Evolutionary conservation across 306 rosid species (phyloP), one percentile per base, ranked within the genome.

Genomic region (Canavalia ensiformis): DNA sequence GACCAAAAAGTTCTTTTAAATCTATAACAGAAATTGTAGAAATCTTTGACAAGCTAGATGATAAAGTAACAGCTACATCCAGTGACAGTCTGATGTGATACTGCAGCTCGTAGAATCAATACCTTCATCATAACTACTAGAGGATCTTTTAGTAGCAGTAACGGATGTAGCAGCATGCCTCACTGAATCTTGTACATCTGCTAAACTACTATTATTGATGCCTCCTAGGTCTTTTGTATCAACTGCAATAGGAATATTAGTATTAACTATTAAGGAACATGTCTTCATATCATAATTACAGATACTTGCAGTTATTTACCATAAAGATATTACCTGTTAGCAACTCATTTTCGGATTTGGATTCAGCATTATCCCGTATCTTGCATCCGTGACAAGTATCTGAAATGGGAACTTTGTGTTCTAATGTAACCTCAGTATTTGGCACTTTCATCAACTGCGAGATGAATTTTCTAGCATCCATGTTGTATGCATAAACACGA

Each of bases 401-500:
- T 49, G 60, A 60, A 33, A 68, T 33, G 58, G 82, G 62, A 57
- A 55, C 74, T 55, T 82, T 52, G 13, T 72, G 35, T 72, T 83
- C 85, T 57, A 39, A 82, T 69, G 84, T 85, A 73, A 78, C 68
- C 85, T 84, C 90, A 51, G 79, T 75, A 72, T 76, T 72, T 41
- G 94, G 88, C 50, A 90, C 90, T 56, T 84, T 83, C 95, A 91
- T 82, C 86, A 95, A 67, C 52, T 87, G 89, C 83, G 85, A 82
- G 82, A 95, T 81, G 83, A 95, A 95, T 63, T 90, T 88, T 87
- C 96, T 90, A 47, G 99, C 98, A 88, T 95, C 99, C 86, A 91
- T 59, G 76, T 95, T 95, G 89, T 88, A 90, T 28, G 91, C 81
- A 67, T 55, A 74, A 79, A 95, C 80, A 54, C 28, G 82, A 81